Percentiles rank a stretch among this genome's conserved stretches.
Conservation (phyloP, 495 filamentous ascomycete genomes). For the Astrocystis sublimbata region DNA sequence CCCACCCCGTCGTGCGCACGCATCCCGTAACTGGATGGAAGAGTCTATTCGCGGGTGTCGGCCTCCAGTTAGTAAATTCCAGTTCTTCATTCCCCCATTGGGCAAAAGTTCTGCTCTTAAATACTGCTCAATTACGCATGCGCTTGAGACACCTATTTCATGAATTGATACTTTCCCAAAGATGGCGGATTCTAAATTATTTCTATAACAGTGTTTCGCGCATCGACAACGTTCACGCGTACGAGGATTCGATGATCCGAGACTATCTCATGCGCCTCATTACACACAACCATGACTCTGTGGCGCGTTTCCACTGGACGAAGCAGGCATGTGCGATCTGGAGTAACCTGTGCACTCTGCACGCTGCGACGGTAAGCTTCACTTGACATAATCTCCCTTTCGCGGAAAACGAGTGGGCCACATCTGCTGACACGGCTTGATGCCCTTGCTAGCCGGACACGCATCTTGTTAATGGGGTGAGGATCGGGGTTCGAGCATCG, state of each 20-base stretch:
- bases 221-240: slow-evolving; percentile 37
- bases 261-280: slow-evolving; percentile 46
- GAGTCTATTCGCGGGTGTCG: slow-evolving; percentile 45
- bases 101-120: too few relatives aligned
- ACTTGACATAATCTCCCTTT: not conserved
- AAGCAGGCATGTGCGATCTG: slow-evolving; percentile 42
- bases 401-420: not conserved
- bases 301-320: slow-evolving; percentile 48
- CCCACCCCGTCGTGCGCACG: slow-evolving; percentile 49
- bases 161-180: too few relatives aligned
- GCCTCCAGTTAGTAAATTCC: too few relatives aligned
- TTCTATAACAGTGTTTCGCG: too few relatives aligned
- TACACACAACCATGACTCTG: slow-evolving; percentile 44
- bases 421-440: not conserved
- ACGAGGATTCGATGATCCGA: slow-evolving; percentile 43
- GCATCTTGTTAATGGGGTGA: slow-evolving; percentile 38
- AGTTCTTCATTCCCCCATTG: too few relatives aligned
- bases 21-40: slow-evolving; percentile 55
- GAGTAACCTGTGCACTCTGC: slow-evolving; percentile 41
- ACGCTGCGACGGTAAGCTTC: slow-evolving; percentile 41
- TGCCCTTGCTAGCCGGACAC: slow-evolving; percentile 40
- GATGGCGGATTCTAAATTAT: too few relatives aligned
- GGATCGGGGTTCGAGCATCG: slow-evolving; percentile 44
- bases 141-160: too few relatives aligned
- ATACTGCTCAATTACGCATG: too few relatives aligned